Conservation (phyloP, 2,329 filamentous ascomycete species). For the Paecilomyces sp. region DNA sequence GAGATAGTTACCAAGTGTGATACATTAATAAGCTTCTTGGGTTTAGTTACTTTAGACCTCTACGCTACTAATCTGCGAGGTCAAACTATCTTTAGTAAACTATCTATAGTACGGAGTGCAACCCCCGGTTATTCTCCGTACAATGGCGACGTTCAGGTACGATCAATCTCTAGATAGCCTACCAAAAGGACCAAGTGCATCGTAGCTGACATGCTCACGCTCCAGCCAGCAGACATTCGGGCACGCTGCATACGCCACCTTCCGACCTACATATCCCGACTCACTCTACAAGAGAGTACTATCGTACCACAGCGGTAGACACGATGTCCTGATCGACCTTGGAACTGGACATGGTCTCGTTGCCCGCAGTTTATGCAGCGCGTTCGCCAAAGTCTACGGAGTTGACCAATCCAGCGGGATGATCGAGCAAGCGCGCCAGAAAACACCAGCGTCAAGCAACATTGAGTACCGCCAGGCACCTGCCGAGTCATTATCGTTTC, state of each 20-base stretch:
- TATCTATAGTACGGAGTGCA: background rate
- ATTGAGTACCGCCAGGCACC: slow-evolving; percentile 44
- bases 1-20: no score
- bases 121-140: background rate
- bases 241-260: slow-evolving; percentile 3
- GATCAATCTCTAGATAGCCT: background rate
- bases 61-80: background rate
- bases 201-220: background rate
- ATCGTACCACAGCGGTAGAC: background rate
- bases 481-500: slow-evolving; percentile 49
- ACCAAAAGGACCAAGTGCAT: background rate
- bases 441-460: slow-evolving; percentile 22
- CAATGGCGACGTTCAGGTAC: background rate
- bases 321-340: slow-evolving; percentile 1
- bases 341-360: slow-evolving; percentile 5
- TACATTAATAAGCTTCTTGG: background rate
- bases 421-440: slow-evolving; percentile 23
- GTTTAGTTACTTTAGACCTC: background rate
- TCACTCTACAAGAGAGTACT: slow-evolving; percentile 1
- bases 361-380: slow-evolving; percentile 1
- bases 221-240: background rate
- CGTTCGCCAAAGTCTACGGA: background rate
- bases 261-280: slow-evolving; percentile 1
- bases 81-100: no score
- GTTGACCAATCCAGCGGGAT: slow-evolving; percentile 9